Percentiles rank a stretch among this genome's conserved stretches.
phyloP scores from a whole-genome alignment of 192 early-diverging fungal species.

The Helicostylum pulchrum region DNA sequence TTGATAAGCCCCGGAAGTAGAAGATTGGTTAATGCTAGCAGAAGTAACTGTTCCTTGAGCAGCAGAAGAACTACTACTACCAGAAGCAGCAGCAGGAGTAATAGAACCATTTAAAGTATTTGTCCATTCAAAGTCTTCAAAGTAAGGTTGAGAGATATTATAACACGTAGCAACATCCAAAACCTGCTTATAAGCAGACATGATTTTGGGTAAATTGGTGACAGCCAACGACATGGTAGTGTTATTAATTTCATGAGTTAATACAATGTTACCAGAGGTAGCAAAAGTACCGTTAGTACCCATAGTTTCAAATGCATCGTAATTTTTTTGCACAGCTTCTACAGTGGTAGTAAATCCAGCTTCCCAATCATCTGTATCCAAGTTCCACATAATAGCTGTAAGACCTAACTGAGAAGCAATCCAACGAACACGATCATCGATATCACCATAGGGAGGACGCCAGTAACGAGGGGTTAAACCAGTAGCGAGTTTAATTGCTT shows the following conservation, averaged over 20 bases:
- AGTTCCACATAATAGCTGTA: conserved; percentile 35
- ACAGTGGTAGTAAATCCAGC: conserved; percentile 12
- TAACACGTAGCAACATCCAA: conserved; percentile 33
- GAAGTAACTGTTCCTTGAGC: too few relatives aligned
- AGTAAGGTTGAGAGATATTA: conserved; percentile 36
- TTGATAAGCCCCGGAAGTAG: too few relatives aligned
- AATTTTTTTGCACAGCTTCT: conserved; percentile 19
- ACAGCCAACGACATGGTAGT: conserved; percentile 37
- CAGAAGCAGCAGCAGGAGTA: too few relatives aligned
- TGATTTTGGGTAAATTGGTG: conserved; percentile 36
- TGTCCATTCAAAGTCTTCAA: conserved; percentile 25
- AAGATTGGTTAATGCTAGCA: too few relatives aligned
- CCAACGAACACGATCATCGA: conserved; percentile 53
- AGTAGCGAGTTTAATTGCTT: conserved; percentile 34
- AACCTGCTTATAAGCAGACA: conserved; percentile 29
- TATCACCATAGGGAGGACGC: conserved; percentile 48
- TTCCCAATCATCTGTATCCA: conserved; percentile 32
- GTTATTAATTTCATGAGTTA: conserved; percentile 40
- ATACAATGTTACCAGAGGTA: conserved; percentile 31
- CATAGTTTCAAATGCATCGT: conserved; percentile 22
- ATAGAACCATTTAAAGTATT: too few relatives aligned
- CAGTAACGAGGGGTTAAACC: conserved; percentile 36
- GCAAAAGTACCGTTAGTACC: conserved; percentile 29
- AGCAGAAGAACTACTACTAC: too few relatives aligned
- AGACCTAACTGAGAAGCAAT: conserved; percentile 44